Conservation (phyloP, 257 asterid genomes). For the Ocimum tenuiflorum region DNA sequence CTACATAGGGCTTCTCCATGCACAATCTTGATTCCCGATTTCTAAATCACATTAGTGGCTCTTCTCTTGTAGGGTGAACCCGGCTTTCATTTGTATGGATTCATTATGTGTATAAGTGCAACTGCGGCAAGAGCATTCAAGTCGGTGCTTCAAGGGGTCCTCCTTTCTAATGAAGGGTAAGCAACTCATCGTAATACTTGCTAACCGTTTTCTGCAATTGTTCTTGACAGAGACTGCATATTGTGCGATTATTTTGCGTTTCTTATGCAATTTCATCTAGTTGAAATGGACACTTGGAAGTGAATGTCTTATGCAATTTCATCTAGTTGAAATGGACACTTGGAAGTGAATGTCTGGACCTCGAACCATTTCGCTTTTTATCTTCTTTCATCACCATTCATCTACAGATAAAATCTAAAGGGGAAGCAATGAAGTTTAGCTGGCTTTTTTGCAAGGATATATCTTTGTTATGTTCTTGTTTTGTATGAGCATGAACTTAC, state of each 20-base stretch:
- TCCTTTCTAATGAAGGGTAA: conserved; percentile 90
- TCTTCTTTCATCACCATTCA: neutral
- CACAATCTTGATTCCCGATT: conserved; percentile 8
- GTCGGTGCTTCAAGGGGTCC: conserved; percentile 93
- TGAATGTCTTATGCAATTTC: neutral
- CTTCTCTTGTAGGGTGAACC: conserved; percentile 76
- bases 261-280: neutral
- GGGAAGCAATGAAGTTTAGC: neutral
- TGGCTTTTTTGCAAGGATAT: neutral
- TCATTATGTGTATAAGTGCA: conserved; percentile 83
- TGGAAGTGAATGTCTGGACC: neutral
- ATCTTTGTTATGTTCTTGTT: neutral
- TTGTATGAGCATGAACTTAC: neutral
- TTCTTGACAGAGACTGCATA: neutral
- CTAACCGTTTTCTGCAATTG: neutral
- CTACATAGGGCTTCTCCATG: neutral
- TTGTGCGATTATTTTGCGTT: too few relatives aligned
- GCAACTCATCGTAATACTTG: neutral
- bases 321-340: neutral
- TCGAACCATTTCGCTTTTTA: neutral
- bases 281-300: neutral
- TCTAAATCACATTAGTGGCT: conserved; percentile 9
- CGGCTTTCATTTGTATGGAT: conserved; percentile 82
- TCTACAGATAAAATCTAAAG: neutral
- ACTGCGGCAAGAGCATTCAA: conserved; percentile 99